Evolutionary conservation across 1,284 basidiomycete species (phyloP), one percentile per base, ranked within the genome.

Genomic region (Naganishia albida): DNA sequence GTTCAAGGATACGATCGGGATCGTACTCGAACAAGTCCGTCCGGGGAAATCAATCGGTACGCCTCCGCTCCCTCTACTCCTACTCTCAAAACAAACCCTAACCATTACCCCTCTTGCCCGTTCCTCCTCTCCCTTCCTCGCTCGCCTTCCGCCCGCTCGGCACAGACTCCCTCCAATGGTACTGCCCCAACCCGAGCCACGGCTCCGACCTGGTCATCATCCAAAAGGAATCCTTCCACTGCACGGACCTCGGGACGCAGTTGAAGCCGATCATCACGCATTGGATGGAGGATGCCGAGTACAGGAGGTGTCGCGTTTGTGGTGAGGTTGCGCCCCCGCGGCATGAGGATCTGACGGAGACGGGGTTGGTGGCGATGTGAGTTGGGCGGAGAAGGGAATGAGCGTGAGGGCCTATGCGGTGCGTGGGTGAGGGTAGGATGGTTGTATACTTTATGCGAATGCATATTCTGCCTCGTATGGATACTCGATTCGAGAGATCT

Each of bases 121-220:
- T 46, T 40, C 3, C 4, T 53, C 50, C n/a, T 23, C 39, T 38
- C 18, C 10, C 67, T 59, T 39, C 13, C 42, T 16, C n/a, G n/a
- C n/a, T n/a, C n/a, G n/a, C n/a, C n/a, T n/a, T n/a, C n/a, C n/a
- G n/a, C n/a, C n/a, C n/a, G n/a, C n/a, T n/a, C n/a, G n/a, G n/a
- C n/a, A n/a, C n/a, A 93, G 95, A 99, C 77, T 88, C 88, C 1
- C 83, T 98, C 65, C 86, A 91, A 49, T 98, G 95, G 95, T 98
- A 96, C 78, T 98, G 95, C 80, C 86, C 85, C 6, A 74, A 74
- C 30, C 86, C 87, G 34, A 72, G 79, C 0, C 82, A 81, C 10
- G 90, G 94, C 75, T 71, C 80, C 25, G 34, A 34, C 6, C 92
- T 94, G 0, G 89, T 88, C 2, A 82, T 93, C 69, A 91, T 99